Percentiles rank a stretch among this genome's conserved stretches.
Conservation (phyloP, 163 green algal genomes). For the Chlamydomonas reinhardtii region DNA sequence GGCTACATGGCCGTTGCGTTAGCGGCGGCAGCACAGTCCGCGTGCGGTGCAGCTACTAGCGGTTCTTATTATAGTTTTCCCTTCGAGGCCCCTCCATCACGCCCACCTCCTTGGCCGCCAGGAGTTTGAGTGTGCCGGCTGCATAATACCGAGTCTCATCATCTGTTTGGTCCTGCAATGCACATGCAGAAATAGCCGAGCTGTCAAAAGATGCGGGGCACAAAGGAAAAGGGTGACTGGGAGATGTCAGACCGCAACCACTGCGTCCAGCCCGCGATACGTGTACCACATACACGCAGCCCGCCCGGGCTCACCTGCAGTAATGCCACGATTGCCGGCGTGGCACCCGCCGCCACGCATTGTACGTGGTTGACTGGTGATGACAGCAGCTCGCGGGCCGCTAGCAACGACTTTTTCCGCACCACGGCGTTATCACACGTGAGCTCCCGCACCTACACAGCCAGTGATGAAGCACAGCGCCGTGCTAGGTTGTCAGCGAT, state of each 20-base stretch:
- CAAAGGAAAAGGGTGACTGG: too few relatives aligned
- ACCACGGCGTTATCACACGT: slow-evolving; percentile 49
- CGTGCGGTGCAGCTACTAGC: too few relatives aligned
- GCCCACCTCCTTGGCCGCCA: slow-evolving; percentile 56
- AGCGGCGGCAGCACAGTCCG: too few relatives aligned
- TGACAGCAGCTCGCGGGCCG: slow-evolving; percentile 57
- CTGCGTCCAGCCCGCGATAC: too few relatives aligned
- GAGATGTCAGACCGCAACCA: too few relatives aligned
- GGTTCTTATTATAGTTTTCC: too few relatives aligned
- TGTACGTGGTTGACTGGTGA: slow-evolving; percentile 56
- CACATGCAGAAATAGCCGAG: not conserved
- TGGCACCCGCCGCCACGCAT: slow-evolving; percentile 66
- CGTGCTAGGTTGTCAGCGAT: too few relatives aligned
- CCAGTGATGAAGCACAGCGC: too few relatives aligned
- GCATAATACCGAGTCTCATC: slow-evolving; percentile 47
- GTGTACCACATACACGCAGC: too few relatives aligned
- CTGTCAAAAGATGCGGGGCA: too few relatives aligned
- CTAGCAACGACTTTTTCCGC: slow-evolving; percentile 61
- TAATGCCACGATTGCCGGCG: slow-evolving; percentile 22
- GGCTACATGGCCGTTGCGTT: too few relatives aligned
- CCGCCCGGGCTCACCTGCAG: not conserved
- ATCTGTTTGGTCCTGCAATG: slow-evolving; percentile 53
- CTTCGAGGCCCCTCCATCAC: too few relatives aligned
- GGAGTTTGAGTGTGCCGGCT: slow-evolving; percentile 49
- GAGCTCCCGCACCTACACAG: slow-evolving; percentile 50